These are phyloP conservation scores for Discostella stelligeroides DNA, from an alignment of 108 stramenopile genomes.

Conservation along the genomic window DNA sequence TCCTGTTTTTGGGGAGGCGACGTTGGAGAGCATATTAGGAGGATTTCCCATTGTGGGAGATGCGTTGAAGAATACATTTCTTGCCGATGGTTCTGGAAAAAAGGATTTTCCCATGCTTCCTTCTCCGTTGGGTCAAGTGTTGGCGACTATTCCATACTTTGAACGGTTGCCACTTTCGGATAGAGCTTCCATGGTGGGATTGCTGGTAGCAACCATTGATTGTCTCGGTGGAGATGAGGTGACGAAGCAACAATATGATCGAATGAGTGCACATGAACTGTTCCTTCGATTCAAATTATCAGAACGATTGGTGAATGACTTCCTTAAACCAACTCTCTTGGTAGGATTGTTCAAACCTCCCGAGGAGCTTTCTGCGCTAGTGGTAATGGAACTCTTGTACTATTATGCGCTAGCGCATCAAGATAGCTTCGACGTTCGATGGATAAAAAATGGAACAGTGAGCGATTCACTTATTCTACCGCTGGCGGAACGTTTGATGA, in stretches of 20 bases:
- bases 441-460: slow-evolving; percentile 91
- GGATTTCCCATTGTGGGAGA: slow-evolving; percentile 28
- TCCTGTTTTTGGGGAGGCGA: slow-evolving; percentile 77
- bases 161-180: slow-evolving; percentile 87
- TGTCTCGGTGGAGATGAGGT: slow-evolving; percentile 69
- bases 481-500: slow-evolving; percentile 65
- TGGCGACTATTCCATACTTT: slow-evolving; percentile 90
- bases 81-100: not conserved
- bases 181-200: slow-evolving; percentile 86
- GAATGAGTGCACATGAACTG: slow-evolving; percentile 93
- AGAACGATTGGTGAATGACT: slow-evolving; percentile 81
- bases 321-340: slow-evolving; percentile 80
- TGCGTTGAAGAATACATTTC: not conserved
- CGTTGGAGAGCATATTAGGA: slow-evolving; percentile 46
- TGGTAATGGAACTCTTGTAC: slow-evolving; percentile 93
- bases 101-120: slow-evolving; percentile 73
- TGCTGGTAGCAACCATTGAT: slow-evolving; percentile 89
- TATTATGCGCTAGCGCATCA: slow-evolving; percentile 96
- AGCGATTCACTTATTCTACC: slow-evolving; percentile 82
- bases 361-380: slow-evolving; percentile 89
- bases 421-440: slow-evolving; percentile 92
- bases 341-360: slow-evolving; percentile 72
- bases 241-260: slow-evolving; percentile 79
- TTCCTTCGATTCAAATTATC: slow-evolving; percentile 74
- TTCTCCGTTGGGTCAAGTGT: slow-evolving; percentile 89